Conservation (phyloP, 345 rosid genomes). For the Citrus mangshanensis region DNA sequence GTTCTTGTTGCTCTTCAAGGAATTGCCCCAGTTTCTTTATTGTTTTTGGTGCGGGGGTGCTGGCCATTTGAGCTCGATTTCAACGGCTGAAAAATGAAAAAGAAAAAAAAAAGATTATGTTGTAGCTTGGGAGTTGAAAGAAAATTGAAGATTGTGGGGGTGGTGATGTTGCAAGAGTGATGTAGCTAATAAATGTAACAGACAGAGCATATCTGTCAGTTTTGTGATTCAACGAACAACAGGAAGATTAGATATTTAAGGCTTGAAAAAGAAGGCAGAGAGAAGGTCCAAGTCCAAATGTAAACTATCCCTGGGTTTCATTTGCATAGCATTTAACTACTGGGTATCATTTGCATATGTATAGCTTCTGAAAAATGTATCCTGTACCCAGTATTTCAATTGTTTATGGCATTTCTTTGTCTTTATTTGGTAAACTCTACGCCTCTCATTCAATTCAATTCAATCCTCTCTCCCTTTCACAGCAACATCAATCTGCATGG, state of each 20-base stretch:
- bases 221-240: slow-evolving; percentile 16
- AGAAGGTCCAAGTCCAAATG: not conserved
- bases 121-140: not conserved
- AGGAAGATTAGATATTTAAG: slow-evolving; percentile 18
- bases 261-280: slow-evolving; percentile 10
- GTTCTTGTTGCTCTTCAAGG: slow-evolving; percentile 61
- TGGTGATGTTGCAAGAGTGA: slow-evolving; percentile 4
- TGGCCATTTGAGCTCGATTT: slow-evolving; percentile 24
- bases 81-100: not conserved
- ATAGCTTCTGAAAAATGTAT: not conserved
- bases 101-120: not conserved
- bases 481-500: slow-evolving; percentile 4
- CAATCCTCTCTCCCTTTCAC: too few species aligned
- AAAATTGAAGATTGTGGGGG: slow-evolving; percentile 8
- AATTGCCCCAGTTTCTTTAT: slow-evolving; percentile 44
- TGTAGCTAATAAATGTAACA: slow-evolving; percentile 16
- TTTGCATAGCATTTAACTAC: not conserved
- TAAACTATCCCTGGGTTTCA: not conserved
- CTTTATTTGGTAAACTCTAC: not conserved
- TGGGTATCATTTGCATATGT: not conserved
- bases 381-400: not conserved
- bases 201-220: slow-evolving; percentile 35
- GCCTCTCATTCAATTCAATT: not conserved
- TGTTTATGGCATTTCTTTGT: slow-evolving; percentile 7
- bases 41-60: slow-evolving; percentile 14